A percentile compares a stretch with the other conserved stretches of the same genome.
These are phyloP conservation scores for Chondrus crispus DNA, from an alignment of 23 red algal species.

Conservation along the genomic window DNA sequence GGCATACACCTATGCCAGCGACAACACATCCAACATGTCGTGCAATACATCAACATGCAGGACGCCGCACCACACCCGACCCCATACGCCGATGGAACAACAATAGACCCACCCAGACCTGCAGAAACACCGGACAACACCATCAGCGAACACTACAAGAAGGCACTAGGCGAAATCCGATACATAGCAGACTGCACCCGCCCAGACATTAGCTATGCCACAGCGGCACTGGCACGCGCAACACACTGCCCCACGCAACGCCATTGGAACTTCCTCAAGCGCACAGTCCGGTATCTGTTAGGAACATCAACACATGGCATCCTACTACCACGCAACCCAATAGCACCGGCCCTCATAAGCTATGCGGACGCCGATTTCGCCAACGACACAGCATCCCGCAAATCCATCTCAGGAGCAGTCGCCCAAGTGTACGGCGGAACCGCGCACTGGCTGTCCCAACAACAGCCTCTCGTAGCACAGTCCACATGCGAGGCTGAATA, in stretches of 20 bases:
- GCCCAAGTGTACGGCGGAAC: not conserved
- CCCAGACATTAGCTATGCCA: not conserved
- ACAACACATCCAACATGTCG: not conserved
- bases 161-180: not conserved
- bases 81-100: not conserved
- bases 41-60: not conserved
- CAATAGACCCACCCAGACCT: not conserved
- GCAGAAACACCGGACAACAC: not conserved
- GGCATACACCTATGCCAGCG: not conserved
- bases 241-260: not conserved
- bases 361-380: not conserved
- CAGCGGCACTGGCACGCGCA: not conserved
- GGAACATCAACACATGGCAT: not conserved
- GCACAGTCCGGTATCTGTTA: not conserved
- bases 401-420: not conserved
- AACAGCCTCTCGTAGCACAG: not conserved
- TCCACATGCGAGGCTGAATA: constrained; percentile 7
- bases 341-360: too few relatives aligned
- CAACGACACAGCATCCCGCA: not conserved
- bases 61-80: not conserved
- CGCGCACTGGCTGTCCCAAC: not conserved
- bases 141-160: not conserved
- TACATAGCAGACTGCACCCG: not conserved
- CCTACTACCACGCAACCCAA: too few relatives aligned
- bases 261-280: not conserved